A percentile compares a stretch with the other conserved stretches of the same genome.
These are phyloP conservation scores for Azolla pinnata DNA, from an alignment of 75 land plant species.

Conservation along the genomic window DNA sequence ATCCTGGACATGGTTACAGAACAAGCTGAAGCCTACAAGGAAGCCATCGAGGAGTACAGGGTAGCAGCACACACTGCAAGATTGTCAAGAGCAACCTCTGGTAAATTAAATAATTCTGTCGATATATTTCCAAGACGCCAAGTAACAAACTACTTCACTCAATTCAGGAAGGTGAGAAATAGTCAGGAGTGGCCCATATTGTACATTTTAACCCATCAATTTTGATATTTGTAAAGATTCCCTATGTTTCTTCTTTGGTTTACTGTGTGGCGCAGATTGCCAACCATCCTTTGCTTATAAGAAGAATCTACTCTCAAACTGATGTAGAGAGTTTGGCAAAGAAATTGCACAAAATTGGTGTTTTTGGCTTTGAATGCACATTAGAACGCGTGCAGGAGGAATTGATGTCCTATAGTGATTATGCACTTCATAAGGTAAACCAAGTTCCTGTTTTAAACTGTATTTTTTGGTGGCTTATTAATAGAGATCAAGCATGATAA, in stretches of 20 bases:
- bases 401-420: constrained; percentile 70
- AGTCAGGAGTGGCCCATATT: background rate
- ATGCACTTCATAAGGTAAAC: constrained; percentile 71
- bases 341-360: constrained; percentile 55
- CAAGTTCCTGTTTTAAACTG: too few species aligned
- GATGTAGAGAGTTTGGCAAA: constrained; percentile 69
- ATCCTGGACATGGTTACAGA: constrained; percentile 58
- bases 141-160: constrained; percentile 82
- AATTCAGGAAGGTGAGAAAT: constrained; percentile 79
- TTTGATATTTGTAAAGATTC: too few species aligned
- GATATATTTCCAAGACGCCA: constrained; percentile 70
- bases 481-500: too few species aligned
- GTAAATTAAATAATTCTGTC: constrained; percentile 14
- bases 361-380: constrained; percentile 81
- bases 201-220: background rate
- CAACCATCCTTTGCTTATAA: constrained; percentile 87
- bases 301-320: constrained; percentile 70
- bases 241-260: background rate
- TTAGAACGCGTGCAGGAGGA: constrained; percentile 77
- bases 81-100: constrained; percentile 24
- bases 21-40: constrained; percentile 71
- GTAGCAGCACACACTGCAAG: constrained; percentile 48
- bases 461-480: too few species aligned
- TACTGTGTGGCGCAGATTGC: constrained; percentile 52
- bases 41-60: constrained; percentile 82